These are phyloP conservation scores for Yamagishiella unicocca DNA, from an alignment of 139 green algal species.

Conservation along the genomic window DNA sequence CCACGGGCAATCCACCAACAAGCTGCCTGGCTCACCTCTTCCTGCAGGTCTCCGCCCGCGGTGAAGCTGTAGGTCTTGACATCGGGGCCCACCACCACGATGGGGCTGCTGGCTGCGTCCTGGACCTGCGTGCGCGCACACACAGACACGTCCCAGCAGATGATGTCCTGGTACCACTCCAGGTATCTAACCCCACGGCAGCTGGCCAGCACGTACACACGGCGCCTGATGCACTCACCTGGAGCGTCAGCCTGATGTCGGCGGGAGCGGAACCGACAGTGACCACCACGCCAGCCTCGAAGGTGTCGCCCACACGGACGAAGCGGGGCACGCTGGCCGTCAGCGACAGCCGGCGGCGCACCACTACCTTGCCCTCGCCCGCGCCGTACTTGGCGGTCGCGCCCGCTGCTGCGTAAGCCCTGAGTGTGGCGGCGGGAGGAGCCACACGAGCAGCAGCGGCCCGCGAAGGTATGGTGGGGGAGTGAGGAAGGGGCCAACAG, in stretches of 20 bases:
- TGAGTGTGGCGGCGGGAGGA: background rate
- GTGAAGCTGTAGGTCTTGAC: background rate
- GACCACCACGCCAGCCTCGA: slow-evolving; percentile 69
- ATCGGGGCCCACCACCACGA: background rate
- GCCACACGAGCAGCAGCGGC: too few species aligned
- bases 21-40: background rate
- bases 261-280: slow-evolving; percentile 21
- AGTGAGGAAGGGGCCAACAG: too few species aligned
- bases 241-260: background rate
- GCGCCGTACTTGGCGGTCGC: slow-evolving; percentile 56
- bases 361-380: slow-evolving; percentile 60
- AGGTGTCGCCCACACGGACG: slow-evolving; percentile 72
- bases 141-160: too few species aligned
- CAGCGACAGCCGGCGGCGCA: slow-evolving; percentile 69
- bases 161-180: too few species aligned
- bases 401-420: slow-evolving; percentile 42
- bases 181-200: too few species aligned
- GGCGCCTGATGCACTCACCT: background rate
- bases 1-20: too few species aligned
- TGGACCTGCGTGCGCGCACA: too few species aligned
- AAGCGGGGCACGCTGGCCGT: slow-evolving; percentile 68
- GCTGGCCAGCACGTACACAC: background rate
- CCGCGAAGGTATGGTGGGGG: too few species aligned
- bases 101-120: background rate
- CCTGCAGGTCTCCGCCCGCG: background rate